Evolutionary conservation across 2,329 filamentous ascomycete species (phyloP).

Genomic region (Aspergillus sp.): DNA sequence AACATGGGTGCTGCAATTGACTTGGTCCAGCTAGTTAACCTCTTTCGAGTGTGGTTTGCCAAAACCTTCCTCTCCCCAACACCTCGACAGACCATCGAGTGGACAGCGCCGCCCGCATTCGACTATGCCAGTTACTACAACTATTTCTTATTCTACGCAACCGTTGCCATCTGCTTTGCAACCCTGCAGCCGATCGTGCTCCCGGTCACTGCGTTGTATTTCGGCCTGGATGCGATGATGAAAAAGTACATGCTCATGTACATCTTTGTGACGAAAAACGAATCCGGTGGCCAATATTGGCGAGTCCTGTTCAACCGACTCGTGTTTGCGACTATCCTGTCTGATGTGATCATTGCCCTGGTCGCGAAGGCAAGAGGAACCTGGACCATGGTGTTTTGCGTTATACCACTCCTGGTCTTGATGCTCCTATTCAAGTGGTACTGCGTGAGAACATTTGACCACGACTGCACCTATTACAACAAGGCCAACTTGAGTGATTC

Average conservation of each 20-base stretch:
- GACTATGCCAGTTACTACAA: slow-evolving; percentile 98
- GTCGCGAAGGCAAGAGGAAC: slow-evolving; percentile 71
- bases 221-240: slow-evolving; percentile 78
- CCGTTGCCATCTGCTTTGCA: slow-evolving; percentile 81
- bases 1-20: slow-evolving; percentile 93
- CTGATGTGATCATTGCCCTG: slow-evolving; percentile 75
- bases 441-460: slow-evolving; percentile 73
- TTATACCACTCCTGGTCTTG: slow-evolving; percentile 74
- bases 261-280: slow-evolving; percentile 93
- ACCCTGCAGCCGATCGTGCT: slow-evolving; percentile 85
- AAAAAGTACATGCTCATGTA: slow-evolving; percentile 96
- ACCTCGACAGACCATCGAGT: slow-evolving; percentile 84
- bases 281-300: slow-evolving; percentile 94
- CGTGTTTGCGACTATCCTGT: slow-evolving; percentile 75
- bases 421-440: slow-evolving; percentile 84
- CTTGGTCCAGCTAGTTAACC: slow-evolving; percentile 80
- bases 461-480: slow-evolving; percentile 77
- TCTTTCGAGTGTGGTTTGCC: slow-evolving; percentile 81
- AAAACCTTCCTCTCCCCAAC: slow-evolving; percentile 85
- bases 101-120: slow-evolving; percentile 87
- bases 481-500: slow-evolving; percentile 59
- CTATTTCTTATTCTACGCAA: slow-evolving; percentile 93
- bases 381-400: slow-evolving; percentile 64
- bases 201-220: slow-evolving; percentile 85
- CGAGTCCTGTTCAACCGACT: slow-evolving; percentile 89